Conservation (phyloP, 768 basidiomycete genomes). For the Calvatia gigantea region DNA sequence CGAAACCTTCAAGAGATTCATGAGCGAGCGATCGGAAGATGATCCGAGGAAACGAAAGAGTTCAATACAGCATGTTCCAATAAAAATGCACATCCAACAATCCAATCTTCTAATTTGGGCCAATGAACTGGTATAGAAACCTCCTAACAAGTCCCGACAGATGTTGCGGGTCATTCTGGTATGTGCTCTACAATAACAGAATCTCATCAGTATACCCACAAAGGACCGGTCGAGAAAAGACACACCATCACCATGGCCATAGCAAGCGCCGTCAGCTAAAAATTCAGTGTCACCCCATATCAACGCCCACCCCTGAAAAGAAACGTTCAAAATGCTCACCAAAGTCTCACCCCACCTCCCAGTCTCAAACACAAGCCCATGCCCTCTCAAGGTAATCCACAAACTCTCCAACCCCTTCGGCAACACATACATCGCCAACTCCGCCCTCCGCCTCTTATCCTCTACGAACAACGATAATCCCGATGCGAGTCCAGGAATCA, state of each 20-base stretch:
- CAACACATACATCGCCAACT: conserved; percentile 89
- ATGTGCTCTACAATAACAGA: conserved; percentile 62
- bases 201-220: neutral
- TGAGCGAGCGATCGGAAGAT: too few species aligned
- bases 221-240: conserved; percentile 4
- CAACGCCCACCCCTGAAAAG: conserved; percentile 1
- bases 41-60: neutral
- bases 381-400: conserved; percentile 79
- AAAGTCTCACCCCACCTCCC: conserved; percentile 80
- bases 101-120: conserved; percentile 58
- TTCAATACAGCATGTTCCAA: neutral
- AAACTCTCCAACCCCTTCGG: conserved; percentile 88
- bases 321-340: conserved; percentile 43
- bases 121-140: conserved; percentile 86
- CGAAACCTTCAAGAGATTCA: too few species aligned
- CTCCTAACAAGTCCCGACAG: conserved; percentile 77
- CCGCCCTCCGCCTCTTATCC: conserved; percentile 81
- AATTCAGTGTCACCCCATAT: conserved; percentile 23
- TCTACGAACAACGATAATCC: conserved; percentile 84
- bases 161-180: conserved; percentile 80
- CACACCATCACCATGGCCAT: conserved; percentile 88
- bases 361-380: conserved; percentile 69
- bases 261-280: conserved; percentile 58
- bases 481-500: conserved; percentile 66
- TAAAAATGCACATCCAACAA: neutral